Conservation (phyloP, 345 rosid species). For the Balakata baccata region DNA sequence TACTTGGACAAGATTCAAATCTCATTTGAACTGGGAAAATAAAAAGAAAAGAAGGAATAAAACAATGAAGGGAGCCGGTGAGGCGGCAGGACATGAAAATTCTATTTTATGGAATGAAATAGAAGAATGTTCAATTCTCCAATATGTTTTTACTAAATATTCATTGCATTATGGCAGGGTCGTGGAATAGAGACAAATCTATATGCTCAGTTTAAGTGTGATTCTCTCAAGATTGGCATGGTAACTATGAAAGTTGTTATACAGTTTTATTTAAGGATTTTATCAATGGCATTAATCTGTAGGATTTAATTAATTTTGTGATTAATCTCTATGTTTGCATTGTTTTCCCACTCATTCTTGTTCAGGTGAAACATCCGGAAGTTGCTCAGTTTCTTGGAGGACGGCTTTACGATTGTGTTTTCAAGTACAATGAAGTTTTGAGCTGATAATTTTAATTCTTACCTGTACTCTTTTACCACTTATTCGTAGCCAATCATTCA, state of each 20-base stretch:
- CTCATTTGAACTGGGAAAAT: background rate
- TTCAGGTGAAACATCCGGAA: constrained; percentile 93
- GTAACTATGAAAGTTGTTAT: constrained; percentile 34
- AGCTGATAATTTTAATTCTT: constrained; percentile 20
- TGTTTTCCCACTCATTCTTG: background rate
- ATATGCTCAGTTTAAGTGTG: constrained; percentile 92
- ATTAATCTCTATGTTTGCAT: background rate
- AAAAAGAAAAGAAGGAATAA: background rate
- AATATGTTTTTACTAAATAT: background rate
- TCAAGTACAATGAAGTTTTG: constrained; percentile 75
- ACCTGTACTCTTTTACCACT: background rate
- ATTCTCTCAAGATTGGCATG: constrained; percentile 97
- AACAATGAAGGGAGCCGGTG: background rate
- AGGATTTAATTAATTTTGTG: background rate
- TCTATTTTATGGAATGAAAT: background rate
- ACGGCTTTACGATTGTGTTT: constrained; percentile 90
- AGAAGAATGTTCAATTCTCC: constrained; percentile 1
- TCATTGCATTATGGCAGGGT: constrained; percentile 54
- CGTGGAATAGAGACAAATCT: constrained; percentile 99
- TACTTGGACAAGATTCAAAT: background rate
- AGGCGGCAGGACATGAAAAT: background rate
- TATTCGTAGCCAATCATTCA: background rate
- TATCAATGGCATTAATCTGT: background rate
- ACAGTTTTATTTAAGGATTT: background rate
- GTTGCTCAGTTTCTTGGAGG: constrained; percentile 99